A percentile compares a stretch with the other conserved stretches of the same genome.
Conservation (phyloP, 139 green algal species). For the Chlorella sp. region DNA sequence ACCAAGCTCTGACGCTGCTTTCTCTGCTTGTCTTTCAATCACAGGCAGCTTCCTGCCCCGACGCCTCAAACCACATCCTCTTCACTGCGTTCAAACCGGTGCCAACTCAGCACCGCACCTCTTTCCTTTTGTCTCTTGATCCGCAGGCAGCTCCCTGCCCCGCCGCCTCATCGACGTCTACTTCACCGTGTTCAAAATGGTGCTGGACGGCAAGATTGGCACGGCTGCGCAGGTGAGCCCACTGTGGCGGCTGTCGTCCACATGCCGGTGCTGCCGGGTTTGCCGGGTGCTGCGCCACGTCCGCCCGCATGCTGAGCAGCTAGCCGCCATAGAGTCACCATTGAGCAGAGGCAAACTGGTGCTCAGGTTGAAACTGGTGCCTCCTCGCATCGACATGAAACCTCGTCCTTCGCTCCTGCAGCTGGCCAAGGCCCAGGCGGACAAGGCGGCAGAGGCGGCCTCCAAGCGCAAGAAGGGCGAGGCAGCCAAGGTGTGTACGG, state of each 20-base stretch:
- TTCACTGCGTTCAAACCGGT: no score
- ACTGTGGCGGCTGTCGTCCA: not conserved
- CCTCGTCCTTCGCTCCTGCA: not conserved
- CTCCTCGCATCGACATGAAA: no score
- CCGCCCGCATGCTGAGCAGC: no score
- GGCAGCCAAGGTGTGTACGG: not conserved
- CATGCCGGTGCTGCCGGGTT: not conserved
- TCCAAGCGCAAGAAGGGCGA: constrained; percentile 15
- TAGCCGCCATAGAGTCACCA: no score
- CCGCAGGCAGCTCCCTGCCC: constrained; percentile 71
- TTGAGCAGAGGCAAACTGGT: no score
- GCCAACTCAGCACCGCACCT: no score
- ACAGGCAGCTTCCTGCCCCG: no score
- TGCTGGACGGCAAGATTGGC: constrained; percentile 78
- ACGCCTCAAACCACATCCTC: no score
- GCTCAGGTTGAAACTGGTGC: no score
- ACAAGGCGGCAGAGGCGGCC: constrained; percentile 34
- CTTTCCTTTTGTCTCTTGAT: not conserved
- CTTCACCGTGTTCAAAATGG: constrained; percentile 89
- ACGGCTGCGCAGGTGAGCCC: constrained; percentile 46
- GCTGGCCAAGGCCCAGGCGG: constrained; percentile 33
- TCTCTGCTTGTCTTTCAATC: no score
- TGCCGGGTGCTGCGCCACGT: no score
- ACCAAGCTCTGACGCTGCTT: no score
- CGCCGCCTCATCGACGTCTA: constrained; percentile 87